These are phyloP conservation scores for Apophysomyces sp. DNA, from an alignment of 371 early-diverging fungal species.

Conservation along the genomic window DNA sequence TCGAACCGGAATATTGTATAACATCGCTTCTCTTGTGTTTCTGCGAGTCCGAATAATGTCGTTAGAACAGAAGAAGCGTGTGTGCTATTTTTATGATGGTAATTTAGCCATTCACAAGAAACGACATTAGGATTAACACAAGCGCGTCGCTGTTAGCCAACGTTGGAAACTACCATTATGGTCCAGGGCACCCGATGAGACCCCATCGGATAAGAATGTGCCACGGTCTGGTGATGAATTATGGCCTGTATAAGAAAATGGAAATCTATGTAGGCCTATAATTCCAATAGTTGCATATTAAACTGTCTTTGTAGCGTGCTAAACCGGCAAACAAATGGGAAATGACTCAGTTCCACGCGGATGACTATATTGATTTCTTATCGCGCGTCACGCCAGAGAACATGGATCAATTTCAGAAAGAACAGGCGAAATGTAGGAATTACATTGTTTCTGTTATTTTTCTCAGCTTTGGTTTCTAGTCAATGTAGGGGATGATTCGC, in stretches of 20 bases:
- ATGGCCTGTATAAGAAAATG: slow-evolving; percentile 90
- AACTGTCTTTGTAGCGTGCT: slow-evolving; percentile 36
- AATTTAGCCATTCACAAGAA: slow-evolving; percentile 1
- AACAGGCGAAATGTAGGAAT: slow-evolving; percentile 71
- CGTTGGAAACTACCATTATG: slow-evolving; percentile 70
- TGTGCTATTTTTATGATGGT: slow-evolving; percentile 59
- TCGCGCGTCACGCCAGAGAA: slow-evolving; percentile 86
- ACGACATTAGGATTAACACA: neutral
- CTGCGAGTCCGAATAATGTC: slow-evolving; percentile 21
- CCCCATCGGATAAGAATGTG: slow-evolving; percentile 94
- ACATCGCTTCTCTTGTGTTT: neutral
- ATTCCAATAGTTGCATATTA: neutral
- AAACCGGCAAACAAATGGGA: slow-evolving; percentile 81
- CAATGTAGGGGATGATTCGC: slow-evolving; percentile 82
- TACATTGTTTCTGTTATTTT: neutral
- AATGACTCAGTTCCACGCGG: slow-evolving; percentile 94
- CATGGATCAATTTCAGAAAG: slow-evolving; percentile 60
- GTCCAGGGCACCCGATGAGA: slow-evolving; percentile 94
- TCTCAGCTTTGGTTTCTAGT: slow-evolving; percentile 33
- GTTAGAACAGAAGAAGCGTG: slow-evolving; percentile 47
- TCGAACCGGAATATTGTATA: neutral
- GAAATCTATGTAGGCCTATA: slow-evolving; percentile 42
- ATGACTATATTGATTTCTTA: slow-evolving; percentile 96
- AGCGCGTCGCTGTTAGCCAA: slow-evolving; percentile 31
- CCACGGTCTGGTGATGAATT: slow-evolving; percentile 88